phyloP scores from a whole-genome alignment of 169 alveolate species.

The Cryptosporidium ryanae region DNA sequence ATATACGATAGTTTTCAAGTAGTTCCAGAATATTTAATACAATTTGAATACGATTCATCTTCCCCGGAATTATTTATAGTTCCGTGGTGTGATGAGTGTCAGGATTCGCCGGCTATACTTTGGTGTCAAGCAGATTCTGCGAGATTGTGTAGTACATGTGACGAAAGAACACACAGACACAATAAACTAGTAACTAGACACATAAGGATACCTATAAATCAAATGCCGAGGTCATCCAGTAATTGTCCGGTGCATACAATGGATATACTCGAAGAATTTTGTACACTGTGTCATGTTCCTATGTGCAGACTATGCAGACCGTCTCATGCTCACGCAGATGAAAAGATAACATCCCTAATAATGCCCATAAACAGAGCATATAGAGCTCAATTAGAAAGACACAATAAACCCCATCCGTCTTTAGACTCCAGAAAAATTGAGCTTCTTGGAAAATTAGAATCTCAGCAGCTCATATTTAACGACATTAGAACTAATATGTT shows the following conservation, averaged over 20 bases:
- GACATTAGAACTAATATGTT: conserved; percentile 81
- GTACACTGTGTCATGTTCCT: conserved; percentile 85
- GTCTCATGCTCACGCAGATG: conserved; percentile 83
- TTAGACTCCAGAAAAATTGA: conserved; percentile 76
- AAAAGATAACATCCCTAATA: conserved; percentile 71
- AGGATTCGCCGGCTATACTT: conserved; percentile 86
- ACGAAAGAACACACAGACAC: conserved; percentile 85
- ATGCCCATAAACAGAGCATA: conserved; percentile 80
- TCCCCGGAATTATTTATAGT: conserved; percentile 87
- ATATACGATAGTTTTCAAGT: conserved; percentile 90
- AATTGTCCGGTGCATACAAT: conserved; percentile 82
- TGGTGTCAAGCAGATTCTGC: conserved; percentile 91
- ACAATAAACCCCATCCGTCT: conserved; percentile 77
- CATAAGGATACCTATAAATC: conserved; percentile 86
- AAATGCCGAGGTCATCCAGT: conserved; percentile 86
- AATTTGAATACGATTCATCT: conserved; percentile 88
- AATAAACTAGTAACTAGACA: conserved; percentile 90
- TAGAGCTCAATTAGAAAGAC: conserved; percentile 78
- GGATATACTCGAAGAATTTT: conserved; percentile 81
- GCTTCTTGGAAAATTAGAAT: conserved; percentile 75
- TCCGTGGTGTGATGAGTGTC: conserved; percentile 92
- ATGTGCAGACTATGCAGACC: conserved; percentile 86
- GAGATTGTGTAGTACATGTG: conserved; percentile 87
- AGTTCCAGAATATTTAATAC: conserved; percentile 85
- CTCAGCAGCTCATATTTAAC: conserved; percentile 74